phyloP scores from a whole-genome alignment of 176 grass and related monocot species.

The Eleusine coracana region DNA sequence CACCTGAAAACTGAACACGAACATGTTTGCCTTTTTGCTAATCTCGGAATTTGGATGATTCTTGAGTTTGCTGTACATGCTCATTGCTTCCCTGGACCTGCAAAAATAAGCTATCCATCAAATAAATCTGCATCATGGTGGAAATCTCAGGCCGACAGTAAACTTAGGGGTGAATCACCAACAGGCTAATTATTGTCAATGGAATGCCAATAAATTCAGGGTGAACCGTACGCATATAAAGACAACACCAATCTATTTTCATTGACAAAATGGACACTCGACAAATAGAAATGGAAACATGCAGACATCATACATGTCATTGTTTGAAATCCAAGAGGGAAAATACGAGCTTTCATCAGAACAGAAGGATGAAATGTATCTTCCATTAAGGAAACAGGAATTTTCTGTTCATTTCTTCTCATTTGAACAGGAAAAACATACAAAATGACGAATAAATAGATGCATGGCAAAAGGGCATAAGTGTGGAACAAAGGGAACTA shows the following conservation, averaged over 20 bases:
- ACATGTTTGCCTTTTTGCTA: constrained; percentile 79
- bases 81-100: constrained; percentile 84
- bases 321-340: not conserved
- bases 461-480: not conserved
- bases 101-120: not conserved
- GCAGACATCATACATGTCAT: not conserved
- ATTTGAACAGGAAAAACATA: not conserved
- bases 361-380: not conserved
- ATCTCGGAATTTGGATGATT: constrained; percentile 76
- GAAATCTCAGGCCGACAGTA: not conserved
- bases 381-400: not conserved
- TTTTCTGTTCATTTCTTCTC: not conserved
- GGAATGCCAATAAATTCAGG: too few relatives aligned
- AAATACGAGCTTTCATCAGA: not conserved
- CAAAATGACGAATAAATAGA: not conserved
- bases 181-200: too few relatives aligned
- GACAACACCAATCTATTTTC: too few relatives aligned
- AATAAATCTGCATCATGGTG: constrained; percentile 1
- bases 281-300: not conserved
- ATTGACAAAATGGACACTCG: not conserved
- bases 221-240: too few relatives aligned
- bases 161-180: too few relatives aligned
- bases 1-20: constrained; percentile 85
- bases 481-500: constrained; percentile 29
- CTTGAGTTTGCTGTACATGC: constrained; percentile 84